Evolutionary conservation across 2,329 filamentous ascomycete species (phyloP), one percentile per base, ranked within the genome.

Genomic region (Alternaria postmessia): DNA sequence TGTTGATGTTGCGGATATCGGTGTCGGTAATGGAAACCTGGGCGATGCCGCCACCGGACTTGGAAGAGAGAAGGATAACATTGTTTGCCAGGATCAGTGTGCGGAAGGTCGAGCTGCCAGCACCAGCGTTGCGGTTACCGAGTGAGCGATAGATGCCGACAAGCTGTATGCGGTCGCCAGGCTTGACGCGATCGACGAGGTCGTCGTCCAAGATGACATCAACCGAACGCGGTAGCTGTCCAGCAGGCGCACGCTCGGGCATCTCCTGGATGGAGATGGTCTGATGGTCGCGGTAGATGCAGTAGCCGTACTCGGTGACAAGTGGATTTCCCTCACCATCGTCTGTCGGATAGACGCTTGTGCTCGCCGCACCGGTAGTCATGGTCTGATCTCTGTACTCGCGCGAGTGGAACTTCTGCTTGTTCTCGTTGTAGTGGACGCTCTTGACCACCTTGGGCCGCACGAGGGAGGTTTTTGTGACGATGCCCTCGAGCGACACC

Each of bases 241-340:
- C 95, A 60, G 95, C 94, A 54, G 95, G 95, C 2, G 95, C 95
- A 70, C 94, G 86, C 80, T 99, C 95, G 0, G 95, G 95, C 95
- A 99, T 99, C 82, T 99, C 95, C 81, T 99, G 95, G 67, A 99
- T 97, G 0, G 94, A 97, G 61, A 99, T 93, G 16, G 92, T 97
- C 79, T 99, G 95, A 76, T 99, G 95, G 77, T 99, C 95, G 74
- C 94, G 87, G 81, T 97, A 99, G 51, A 91, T 95, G 78, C 91
- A 96, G 81, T 96, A 94, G 24, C 95, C 95, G 77, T 98, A 99
- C 76, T 99, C 95, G 4, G 95, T 99, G 59, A 93, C 87, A 20
- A 99, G 85, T 81, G 94, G 91, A 75, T 98, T 97, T 63, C 94
- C 93, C 9, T 97, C 89, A 42, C 94, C 93, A 74, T 98, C 94